Evolutionary conservation across 2,329 filamentous ascomycete genomes (phyloP).

Genomic region (Monilinia laxa): DNA sequence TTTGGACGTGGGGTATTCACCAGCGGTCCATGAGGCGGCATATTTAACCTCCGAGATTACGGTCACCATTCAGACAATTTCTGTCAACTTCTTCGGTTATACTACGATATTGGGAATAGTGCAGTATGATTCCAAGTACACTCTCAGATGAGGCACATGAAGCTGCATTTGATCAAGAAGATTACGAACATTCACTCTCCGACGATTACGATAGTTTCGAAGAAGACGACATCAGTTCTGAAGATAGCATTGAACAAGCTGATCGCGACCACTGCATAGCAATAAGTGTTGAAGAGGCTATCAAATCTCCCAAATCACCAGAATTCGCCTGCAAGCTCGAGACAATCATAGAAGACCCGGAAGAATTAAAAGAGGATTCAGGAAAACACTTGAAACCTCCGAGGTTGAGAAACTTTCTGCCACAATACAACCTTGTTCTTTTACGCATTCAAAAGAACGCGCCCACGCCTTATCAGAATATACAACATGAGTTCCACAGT

Average conservation of each 20-base stretch:
- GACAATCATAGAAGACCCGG: neutral
- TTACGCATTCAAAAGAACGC: neutral
- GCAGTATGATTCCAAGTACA: neutral
- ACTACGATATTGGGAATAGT: constrained; percentile 13
- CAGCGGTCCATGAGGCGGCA: neutral
- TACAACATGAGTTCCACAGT: constrained; percentile 25
- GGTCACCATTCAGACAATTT: constrained; percentile 8
- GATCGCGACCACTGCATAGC: neutral
- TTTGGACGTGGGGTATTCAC: constrained; percentile 12
- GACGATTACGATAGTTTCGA: neutral
- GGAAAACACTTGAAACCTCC: neutral
- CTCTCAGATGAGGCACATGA: constrained; percentile 1
- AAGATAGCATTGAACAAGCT: neutral
- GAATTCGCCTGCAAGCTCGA: constrained; percentile 4
- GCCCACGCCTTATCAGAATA: neutral
- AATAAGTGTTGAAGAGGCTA: neutral
- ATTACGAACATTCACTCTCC: constrained; percentile 3
- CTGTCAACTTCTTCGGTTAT: constrained; percentile 5
- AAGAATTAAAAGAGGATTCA: constrained; percentile 7
- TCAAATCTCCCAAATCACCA: neutral
- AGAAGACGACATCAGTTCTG: neutral
- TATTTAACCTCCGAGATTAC: constrained; percentile 12
- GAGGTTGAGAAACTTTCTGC: neutral
- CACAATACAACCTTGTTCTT: neutral
- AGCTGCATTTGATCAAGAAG: constrained; percentile 10